A percentile compares a stretch with the other conserved stretches of the same genome.
phyloP scores from a whole-genome alignment of 805 yeast genomes.

The Scheffersomyces coipomensis region DNA sequence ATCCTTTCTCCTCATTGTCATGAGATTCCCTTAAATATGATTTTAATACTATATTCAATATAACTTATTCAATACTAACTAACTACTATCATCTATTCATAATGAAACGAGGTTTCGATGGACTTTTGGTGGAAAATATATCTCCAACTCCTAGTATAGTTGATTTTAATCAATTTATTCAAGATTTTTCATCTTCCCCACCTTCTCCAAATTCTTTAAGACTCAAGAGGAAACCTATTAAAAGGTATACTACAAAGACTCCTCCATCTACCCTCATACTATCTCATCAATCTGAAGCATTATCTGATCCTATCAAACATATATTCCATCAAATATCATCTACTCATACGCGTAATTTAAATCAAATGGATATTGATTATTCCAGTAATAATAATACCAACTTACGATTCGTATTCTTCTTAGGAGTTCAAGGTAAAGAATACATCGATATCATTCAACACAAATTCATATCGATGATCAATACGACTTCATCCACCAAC shows the following conservation, averaged over 20 bases:
- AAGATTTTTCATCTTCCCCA: neutral
- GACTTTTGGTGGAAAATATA: neutral
- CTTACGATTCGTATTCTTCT: constrained; percentile 19
- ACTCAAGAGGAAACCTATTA: too few species aligned
- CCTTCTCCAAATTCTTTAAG: too few species aligned
- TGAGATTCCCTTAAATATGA: too few species aligned
- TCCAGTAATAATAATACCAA: neutral
- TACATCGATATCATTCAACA: constrained; percentile 10
- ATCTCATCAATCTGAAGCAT: too few species aligned
- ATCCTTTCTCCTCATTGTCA: too few species aligned
- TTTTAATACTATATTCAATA: too few species aligned
- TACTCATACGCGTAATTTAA: too few species aligned
- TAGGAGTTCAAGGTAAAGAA: constrained; percentile 34
- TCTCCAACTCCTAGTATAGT: neutral
- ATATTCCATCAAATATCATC: too few species aligned
- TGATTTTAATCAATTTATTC: neutral
- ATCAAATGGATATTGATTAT: too few species aligned
- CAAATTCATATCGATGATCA: neutral
- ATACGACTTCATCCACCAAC: neutral
- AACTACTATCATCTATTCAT: neutral
- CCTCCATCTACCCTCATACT: too few species aligned
- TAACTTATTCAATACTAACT: neutral
- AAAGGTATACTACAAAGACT: too few species aligned
- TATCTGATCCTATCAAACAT: too few species aligned
- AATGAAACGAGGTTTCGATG: neutral